Evolutionary conservation across 2,329 filamentous ascomycete genomes (phyloP), one percentile per base, ranked within the genome.

Genomic region (Sporothrix luriei): DNA sequence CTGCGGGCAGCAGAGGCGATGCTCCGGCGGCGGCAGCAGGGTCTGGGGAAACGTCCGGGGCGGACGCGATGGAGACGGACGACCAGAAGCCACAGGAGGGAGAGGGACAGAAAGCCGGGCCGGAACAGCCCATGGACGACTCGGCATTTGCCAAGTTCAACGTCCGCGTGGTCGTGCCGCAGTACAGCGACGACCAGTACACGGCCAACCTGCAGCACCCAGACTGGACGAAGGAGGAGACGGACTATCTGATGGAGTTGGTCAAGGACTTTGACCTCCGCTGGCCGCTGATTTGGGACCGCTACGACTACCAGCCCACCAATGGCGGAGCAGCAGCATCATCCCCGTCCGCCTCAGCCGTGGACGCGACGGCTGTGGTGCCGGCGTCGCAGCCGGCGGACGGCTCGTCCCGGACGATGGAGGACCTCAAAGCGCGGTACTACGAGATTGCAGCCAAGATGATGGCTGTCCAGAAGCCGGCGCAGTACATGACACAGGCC

Each of bases 181-280:
- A 89, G 71, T 98, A 98, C 79, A 93, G 87, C 72, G 91, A 96
- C 73, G 92, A 94, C 72, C 90, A 97, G 78, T 99, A 99, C 80
- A 86, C 90, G 71, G 84, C 88, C 70, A 87, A 91, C 72, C 80
- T 99, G 66, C 85, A 88, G 74, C 90, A 84, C 76, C 83, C 87
- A 16, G 89, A 94, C 74, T 99, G 95, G 95, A 90, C 91, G 16
- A 92, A 91, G 76, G 90, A 95, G 75, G 95, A 99, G 80, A 99
- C 95, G 10, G 93, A 97, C 77, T 97, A 97, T 77, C 80, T 99
- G 72, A 86, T 98, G 77, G 82, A 87, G 3, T 78, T 94, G 48
- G 91, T 88, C 16, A 85, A 85, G 70, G 90, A 94, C 61, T 97
- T 89, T 76, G 93, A 97, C 76, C 84, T 97, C 71, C 90, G 95